Conservation (phyloP, 306 rosid species). For the Ochetophila trinervis region DNA sequence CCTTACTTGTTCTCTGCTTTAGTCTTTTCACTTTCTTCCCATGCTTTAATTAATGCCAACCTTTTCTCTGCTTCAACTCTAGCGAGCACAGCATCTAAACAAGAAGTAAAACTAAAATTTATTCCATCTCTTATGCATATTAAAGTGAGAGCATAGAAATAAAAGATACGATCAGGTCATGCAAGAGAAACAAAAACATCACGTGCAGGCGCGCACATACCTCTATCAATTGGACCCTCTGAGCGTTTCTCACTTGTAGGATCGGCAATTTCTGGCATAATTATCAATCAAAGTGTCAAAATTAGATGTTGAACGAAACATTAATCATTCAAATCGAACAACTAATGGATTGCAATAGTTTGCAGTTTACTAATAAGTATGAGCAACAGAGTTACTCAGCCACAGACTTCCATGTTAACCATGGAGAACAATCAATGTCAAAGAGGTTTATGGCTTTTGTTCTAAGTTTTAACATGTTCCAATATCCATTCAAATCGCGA, state of each 20-base stretch:
- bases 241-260: slow-evolving; percentile 25
- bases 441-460: too few species aligned
- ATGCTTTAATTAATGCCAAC: slow-evolving; percentile 78
- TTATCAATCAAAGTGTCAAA: not conserved
- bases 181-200: not conserved
- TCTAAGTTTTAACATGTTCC: too few species aligned
- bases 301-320: not conserved
- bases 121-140: not conserved
- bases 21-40: slow-evolving; percentile 94
- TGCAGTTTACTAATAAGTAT: not conserved
- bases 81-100: slow-evolving; percentile 50
- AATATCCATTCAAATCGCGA: too few species aligned
- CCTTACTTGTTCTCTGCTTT: slow-evolving; percentile 76
- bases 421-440: too few species aligned
- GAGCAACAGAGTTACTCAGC: not conserved
- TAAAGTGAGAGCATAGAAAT: not conserved
- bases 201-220: slow-evolving; percentile 32
- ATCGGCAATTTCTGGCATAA: slow-evolving; percentile 41
- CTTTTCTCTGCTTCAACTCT: slow-evolving; percentile 61
- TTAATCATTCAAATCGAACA: not conserved
- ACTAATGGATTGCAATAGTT: not conserved
- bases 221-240: slow-evolving; percentile 40
- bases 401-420: too few species aligned
- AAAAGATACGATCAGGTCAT: not conserved
- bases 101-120: slow-evolving; percentile 5